Conservation (phyloP, 495 filamentous ascomycete genomes). For the Clavariopsis aquatica region DNA sequence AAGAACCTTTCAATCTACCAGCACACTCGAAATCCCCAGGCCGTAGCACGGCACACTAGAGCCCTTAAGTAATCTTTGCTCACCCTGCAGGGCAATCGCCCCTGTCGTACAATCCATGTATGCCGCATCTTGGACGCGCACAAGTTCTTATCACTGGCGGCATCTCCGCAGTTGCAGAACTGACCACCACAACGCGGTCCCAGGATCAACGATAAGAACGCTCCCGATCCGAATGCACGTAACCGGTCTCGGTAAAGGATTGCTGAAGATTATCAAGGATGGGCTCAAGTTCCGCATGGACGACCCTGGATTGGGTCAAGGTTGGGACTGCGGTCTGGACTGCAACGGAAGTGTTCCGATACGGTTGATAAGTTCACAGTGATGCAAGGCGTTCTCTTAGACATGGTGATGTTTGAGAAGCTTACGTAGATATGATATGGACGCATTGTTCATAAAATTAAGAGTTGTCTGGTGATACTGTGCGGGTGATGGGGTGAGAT, state of each 20-base stretch:
- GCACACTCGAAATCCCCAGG: too few species aligned
- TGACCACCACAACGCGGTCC: not conserved
- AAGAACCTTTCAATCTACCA: not conserved
- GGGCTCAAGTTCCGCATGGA: not conserved
- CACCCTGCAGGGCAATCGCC: not conserved
- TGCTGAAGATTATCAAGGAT: not conserved
- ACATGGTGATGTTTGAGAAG: too few species aligned
- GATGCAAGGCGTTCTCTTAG: too few species aligned
- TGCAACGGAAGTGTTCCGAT: not conserved
- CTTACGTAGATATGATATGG: too few species aligned
- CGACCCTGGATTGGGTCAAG: conserved; percentile 3
- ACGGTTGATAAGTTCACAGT: not conserved
- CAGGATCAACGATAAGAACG: not conserved
- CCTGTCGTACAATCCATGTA: not conserved
- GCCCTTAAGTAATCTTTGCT: not conserved
- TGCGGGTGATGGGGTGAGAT: not conserved
- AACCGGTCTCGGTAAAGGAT: not conserved
- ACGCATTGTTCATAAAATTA: too few species aligned
- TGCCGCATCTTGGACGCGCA: too few species aligned
- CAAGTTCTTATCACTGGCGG: not conserved
- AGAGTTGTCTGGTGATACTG: too few species aligned
- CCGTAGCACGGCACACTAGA: too few species aligned
- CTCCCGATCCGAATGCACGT: not conserved
- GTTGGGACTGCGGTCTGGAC: not conserved
- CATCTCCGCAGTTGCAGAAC: not conserved